phyloP scores from a whole-genome alignment of 2,329 filamentous ascomycete species.

The Coniochaeta hoffmannii region DNA sequence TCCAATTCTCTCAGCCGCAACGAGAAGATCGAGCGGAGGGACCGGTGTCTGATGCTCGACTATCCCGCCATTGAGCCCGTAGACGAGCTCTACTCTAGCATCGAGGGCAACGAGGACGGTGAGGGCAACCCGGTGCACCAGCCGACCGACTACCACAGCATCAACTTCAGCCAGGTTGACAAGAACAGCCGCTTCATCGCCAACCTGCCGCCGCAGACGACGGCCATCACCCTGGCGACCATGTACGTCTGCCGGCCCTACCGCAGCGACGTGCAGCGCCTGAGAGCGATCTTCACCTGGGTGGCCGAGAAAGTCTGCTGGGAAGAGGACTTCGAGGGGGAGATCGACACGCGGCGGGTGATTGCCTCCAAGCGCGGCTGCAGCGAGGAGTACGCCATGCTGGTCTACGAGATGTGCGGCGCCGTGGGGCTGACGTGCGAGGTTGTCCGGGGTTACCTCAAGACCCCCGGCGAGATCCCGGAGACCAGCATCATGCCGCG shows the following conservation, averaged over 20 bases:
- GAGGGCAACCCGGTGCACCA: slow-evolving; percentile 79
- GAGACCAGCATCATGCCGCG: slow-evolving; percentile 78
- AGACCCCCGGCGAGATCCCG: slow-evolving; percentile 74
- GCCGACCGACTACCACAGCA: slow-evolving; percentile 70
- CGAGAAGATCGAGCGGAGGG: slow-evolving; percentile 74
- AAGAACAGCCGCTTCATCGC: slow-evolving; percentile 91
- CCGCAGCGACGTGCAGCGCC: slow-evolving; percentile 83
- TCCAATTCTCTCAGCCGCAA: slow-evolving; percentile 89
- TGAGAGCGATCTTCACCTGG: slow-evolving; percentile 96
- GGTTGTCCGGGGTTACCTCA: slow-evolving; percentile 82
- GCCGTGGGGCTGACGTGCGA: slow-evolving; percentile 86
- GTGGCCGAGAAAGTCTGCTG: slow-evolving; percentile 89
- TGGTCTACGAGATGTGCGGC: slow-evolving; percentile 89
- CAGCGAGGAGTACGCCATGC: slow-evolving; percentile 78
- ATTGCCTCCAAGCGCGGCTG: slow-evolving; percentile 79
- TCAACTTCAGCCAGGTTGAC: slow-evolving; percentile 83
- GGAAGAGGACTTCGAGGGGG: slow-evolving; percentile 91
- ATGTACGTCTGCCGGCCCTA: slow-evolving; percentile 92
- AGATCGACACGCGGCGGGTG: slow-evolving; percentile 73
- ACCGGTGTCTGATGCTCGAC: slow-evolving; percentile 92
- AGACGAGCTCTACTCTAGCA: slow-evolving; percentile 76
- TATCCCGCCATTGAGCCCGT: slow-evolving; percentile 82
- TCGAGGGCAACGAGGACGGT: slow-evolving; percentile 83
- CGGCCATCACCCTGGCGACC: slow-evolving; percentile 74
- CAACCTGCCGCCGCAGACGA: slow-evolving; percentile 74